Conservation (phyloP, 2,329 filamentous ascomycete species). For the Claviceps africana region DNA sequence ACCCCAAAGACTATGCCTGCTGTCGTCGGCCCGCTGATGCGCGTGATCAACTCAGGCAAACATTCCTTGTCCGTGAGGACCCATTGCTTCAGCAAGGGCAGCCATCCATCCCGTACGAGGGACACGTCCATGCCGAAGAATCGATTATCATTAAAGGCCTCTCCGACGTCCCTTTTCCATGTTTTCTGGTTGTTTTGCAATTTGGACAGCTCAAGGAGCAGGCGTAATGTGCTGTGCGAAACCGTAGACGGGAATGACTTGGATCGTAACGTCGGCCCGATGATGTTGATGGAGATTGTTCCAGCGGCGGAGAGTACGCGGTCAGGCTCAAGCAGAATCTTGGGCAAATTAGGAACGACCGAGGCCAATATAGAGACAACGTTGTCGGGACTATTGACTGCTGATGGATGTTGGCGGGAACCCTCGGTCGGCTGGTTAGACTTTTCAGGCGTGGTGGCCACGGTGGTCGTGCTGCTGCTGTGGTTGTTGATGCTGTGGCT, state of each 20-base stretch:
- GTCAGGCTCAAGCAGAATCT: conserved; percentile 75
- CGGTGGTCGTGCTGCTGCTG: conserved; percentile 11
- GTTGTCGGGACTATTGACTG: conserved; percentile 44
- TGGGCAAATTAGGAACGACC: conserved; percentile 67
- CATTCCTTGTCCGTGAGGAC: conserved; percentile 75
- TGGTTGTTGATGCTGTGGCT: conserved; percentile 13
- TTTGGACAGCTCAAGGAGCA: conserved; percentile 65
- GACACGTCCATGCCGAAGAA: conserved; percentile 62
- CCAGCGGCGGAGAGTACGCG: conserved; percentile 64
- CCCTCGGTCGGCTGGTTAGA: conserved; percentile 17
- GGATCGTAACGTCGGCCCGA: conserved; percentile 68
- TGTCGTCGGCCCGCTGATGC: conserved; percentile 72
- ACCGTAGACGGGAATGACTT: conserved; percentile 81
- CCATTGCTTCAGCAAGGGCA: conserved; percentile 75
- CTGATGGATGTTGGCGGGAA: conserved; percentile 17
- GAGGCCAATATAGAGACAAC: conserved; percentile 66
- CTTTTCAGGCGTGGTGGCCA: conserved; percentile 19
- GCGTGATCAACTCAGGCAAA: conserved; percentile 64
- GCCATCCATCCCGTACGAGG: conserved; percentile 62
- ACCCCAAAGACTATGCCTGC: conserved; percentile 98
- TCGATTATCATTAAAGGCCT: conserved; percentile 79
- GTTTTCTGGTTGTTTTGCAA: conserved; percentile 70
- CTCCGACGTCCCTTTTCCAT: conserved; percentile 85
- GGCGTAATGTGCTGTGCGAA: conserved; percentile 51
- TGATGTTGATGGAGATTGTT: conserved; percentile 69